These are phyloP conservation scores for Erythrobasidium yunnanense DNA, from an alignment of 768 basidiomycete genomes.

Conservation along the genomic window DNA sequence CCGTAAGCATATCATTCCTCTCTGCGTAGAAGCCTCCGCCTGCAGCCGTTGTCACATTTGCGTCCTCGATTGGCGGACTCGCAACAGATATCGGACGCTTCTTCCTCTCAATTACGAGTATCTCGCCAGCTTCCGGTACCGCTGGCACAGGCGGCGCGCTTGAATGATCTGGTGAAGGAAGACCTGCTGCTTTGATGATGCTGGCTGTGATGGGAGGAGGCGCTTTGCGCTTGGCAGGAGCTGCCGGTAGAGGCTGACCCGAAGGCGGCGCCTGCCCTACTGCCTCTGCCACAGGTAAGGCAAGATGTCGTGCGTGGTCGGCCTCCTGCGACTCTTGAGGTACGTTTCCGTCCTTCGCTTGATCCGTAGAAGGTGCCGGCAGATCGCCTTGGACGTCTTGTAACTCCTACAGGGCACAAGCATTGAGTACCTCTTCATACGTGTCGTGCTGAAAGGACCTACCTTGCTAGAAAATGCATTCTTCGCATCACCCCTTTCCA, in stretches of 20 bases:
- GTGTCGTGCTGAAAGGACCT: background rate
- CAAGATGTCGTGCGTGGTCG: too few relatives aligned
- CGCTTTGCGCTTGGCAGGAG: background rate
- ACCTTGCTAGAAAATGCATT: background rate
- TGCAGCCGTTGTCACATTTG: too few relatives aligned
- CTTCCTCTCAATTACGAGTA: too few relatives aligned
- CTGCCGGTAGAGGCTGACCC: background rate
- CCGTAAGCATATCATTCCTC: background rate
- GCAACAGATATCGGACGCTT: too few relatives aligned
- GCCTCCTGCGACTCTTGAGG: too few relatives aligned
- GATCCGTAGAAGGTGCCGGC: background rate
- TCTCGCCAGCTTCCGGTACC: too few relatives aligned
- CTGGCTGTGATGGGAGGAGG: constrained; percentile 23
- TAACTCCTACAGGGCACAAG: background rate
- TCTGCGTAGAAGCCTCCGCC: too few relatives aligned
- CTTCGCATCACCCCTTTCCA: background rate
- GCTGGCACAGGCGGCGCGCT: too few relatives aligned
- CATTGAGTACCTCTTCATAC: background rate
- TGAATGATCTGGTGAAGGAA: constrained; percentile 10
- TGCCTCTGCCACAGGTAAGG: too few relatives aligned
- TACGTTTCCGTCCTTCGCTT: background rate
- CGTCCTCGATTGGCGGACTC: too few relatives aligned
- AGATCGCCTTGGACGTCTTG: background rate
- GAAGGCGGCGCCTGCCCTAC: too few relatives aligned
- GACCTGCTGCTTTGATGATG: constrained; percentile 24